Evolutionary conservation across 2,329 filamentous ascomycete species (phyloP).

Genomic region (Tolypocladium sp.): DNA sequence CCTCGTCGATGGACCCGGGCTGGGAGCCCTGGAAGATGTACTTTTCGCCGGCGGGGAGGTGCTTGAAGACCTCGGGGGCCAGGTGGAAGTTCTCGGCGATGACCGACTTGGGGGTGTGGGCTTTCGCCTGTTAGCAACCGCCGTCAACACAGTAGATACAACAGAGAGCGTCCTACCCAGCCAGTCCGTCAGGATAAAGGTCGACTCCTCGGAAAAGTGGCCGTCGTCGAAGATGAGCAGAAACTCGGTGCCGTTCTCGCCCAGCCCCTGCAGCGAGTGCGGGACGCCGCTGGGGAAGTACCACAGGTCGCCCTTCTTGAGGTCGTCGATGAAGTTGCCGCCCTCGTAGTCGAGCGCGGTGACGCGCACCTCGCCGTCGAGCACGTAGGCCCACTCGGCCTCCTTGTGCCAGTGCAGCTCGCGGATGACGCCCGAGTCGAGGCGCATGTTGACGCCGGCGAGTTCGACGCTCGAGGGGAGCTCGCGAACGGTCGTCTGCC

Average conservation of each 20-base stretch:
- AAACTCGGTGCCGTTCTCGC: conserved; percentile 48
- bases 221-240: conserved; percentile 41
- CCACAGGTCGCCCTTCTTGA: conserved; percentile 70
- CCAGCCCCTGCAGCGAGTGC: conserved; percentile 66
- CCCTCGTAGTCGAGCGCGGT: conserved; percentile 68
- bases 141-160: background rate
- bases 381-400: conserved; percentile 69
- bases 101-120: conserved; percentile 63
- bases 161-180: conserved; percentile 36
- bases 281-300: conserved; percentile 73
- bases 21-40: conserved; percentile 68
- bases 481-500: conserved; percentile 61
- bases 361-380: conserved; percentile 61
- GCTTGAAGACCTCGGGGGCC: conserved; percentile 58
- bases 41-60: conserved; percentile 57
- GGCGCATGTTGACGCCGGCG: conserved; percentile 70
- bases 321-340: conserved; percentile 67
- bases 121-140: conserved; percentile 17
- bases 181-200: conserved; percentile 67
- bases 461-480: conserved; percentile 59
- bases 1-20: conserved; percentile 55
- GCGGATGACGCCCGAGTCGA: conserved; percentile 63
- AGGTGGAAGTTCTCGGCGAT: conserved; percentile 69
- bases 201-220: conserved; percentile 51
- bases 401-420: conserved; percentile 78